Base-by-base conservation (phyloP, 352 stramenopile species). In the Globisporangium polare region DNA sequence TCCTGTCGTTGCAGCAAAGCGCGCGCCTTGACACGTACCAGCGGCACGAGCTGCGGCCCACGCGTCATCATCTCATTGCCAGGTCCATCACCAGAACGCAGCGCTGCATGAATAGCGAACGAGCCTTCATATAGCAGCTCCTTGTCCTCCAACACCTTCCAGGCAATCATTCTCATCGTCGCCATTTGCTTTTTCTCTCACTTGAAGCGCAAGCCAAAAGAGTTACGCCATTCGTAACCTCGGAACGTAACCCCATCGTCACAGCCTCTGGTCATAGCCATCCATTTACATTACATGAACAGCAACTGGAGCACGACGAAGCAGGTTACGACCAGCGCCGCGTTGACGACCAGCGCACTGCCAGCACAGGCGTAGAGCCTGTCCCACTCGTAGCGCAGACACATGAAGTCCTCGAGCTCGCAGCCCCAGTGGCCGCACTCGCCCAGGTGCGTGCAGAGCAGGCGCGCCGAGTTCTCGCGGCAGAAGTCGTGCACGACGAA, bases 361-460 rank as follows among this genome's bases (percentile, higher is more conserved):
- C 72, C 65, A 1, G 15, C 35, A 56, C 81, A 94, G 26, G 83
- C 54, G 66, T 94, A 87, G 47, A 81, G 53, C 33, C 65, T 75
- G 60, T 92, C 83, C 86, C 86, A 97, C 63, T 97, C 88, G 71
- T 94, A 92, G 43, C 90, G 86, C 33, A 92, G 80, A 66, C 90
- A 97, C 76, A 92, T 95, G 59, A 97, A 97, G 62, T 97, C 90
- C 55, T 94, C 74, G 37, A 96, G 76, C 41, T 75, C 60, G 62
- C 90, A 97, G 56, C 73, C 69, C 90, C 90, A 97, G 62, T 87
- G 80, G 18, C 89, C 90, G 58, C 90, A 97, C 43, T 95, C 87
- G 61, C 83, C 78, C 35, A 97, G 60, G 58, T 90, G 85, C 12
- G 76, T 89, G 71, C 90, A 97, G 52, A 97, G 59, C 53, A 96